A percentile compares a stretch with the other conserved stretches of the same genome.
phyloP scores from a whole-genome alignment of 129 eudicot species.

The Heracleum sosnowskyi region DNA sequence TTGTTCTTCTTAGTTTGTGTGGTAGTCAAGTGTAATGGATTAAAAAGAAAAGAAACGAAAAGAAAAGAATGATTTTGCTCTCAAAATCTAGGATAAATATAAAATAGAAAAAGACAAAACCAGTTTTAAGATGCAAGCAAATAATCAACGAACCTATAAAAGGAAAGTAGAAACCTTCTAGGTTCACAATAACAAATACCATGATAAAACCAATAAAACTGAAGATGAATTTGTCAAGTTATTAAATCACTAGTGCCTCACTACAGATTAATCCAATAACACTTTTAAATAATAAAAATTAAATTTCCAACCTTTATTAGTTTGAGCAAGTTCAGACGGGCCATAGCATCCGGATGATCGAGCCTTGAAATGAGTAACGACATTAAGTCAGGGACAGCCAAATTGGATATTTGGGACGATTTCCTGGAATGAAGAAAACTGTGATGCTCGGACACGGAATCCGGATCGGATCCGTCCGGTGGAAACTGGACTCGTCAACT shows the following conservation, averaged over 20 bases:
- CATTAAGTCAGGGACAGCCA: conserved; percentile 86
- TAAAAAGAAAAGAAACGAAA: not conserved
- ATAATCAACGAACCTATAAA: not conserved
- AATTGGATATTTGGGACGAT: conserved; percentile 79
- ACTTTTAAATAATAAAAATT: not conserved
- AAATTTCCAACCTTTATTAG: conserved; percentile 58
- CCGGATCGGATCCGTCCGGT: too few species aligned
- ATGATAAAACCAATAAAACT: not conserved
- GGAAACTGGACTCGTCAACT: too few species aligned
- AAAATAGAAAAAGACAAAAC: not conserved
- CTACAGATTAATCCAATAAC: not conserved
- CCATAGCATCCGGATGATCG: conserved; percentile 92
- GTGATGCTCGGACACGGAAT: too few species aligned
- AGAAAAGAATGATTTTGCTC: not conserved
- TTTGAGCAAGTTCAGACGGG: conserved; percentile 87
- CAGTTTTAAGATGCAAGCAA: not conserved
- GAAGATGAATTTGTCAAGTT: not conserved
- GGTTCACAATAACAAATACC: not conserved
- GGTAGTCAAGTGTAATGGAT: not conserved
- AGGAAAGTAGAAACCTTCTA: not conserved
- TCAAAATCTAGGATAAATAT: not conserved
- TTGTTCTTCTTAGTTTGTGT: not conserved
- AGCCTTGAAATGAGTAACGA: conserved; percentile 84
- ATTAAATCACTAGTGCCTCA: not conserved
- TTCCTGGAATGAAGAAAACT: conserved; percentile 47